phyloP scores from a whole-genome alignment of 1,284 basidiomycete species.

The Puccinia coronata region DNA sequence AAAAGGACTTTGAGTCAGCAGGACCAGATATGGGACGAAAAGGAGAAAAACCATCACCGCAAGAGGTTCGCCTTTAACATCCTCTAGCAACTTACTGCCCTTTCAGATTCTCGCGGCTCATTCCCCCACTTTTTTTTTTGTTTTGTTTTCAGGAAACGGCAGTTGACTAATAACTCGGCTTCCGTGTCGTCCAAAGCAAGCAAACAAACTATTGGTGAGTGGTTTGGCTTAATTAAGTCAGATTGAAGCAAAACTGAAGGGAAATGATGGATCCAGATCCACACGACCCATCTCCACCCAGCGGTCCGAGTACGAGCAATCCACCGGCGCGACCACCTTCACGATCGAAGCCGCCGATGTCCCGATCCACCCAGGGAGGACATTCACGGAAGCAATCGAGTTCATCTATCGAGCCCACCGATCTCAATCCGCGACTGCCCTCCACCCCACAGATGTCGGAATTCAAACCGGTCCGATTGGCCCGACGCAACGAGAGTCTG shows the following conservation, averaged over 20 bases:
- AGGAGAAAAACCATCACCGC: not conserved
- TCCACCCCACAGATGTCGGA: slow-evolving; percentile 21
- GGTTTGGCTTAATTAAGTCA: not conserved
- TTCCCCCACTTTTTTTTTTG: not conserved
- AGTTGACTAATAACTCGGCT: slow-evolving; percentile 10
- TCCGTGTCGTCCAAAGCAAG: slow-evolving; percentile 7
- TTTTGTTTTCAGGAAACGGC: slow-evolving; percentile 11
- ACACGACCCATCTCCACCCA: not conserved
- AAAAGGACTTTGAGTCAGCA: slow-evolving; percentile 18
- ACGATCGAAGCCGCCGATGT: slow-evolving; percentile 26
- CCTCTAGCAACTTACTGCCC: not conserved
- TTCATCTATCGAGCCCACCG: not conserved
- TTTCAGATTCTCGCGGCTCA: not conserved
- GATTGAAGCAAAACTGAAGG: no score
- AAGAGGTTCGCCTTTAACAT: slow-evolving; percentile 27
- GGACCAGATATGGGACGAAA: slow-evolving; percentile 18
- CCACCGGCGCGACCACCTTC: not conserved
- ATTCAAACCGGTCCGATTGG: slow-evolving; percentile 21
- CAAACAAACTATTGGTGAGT: slow-evolving; percentile 3
- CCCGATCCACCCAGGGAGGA: slow-evolving; percentile 5
- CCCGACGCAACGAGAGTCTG: slow-evolving; percentile 33
- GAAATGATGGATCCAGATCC: not conserved
- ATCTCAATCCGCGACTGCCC: slow-evolving; percentile 4
- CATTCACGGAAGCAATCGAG: not conserved
- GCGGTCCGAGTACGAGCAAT: not conserved